Evolutionary conservation across 208 protist species (phyloP).

Genomic region (Naegleria lovaniensis): DNA sequence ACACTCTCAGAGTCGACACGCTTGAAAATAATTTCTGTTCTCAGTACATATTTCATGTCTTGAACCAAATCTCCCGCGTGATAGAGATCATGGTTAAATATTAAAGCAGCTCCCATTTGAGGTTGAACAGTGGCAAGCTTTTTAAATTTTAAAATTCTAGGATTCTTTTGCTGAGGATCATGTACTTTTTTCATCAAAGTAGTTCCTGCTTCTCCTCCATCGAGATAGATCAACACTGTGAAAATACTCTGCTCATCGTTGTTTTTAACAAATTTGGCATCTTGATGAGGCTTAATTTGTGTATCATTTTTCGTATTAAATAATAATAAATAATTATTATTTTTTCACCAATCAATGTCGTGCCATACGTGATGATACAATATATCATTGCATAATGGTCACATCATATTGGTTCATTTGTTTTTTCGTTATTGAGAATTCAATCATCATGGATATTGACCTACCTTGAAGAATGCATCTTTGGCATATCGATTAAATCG

Average conservation of each 20-base stretch:
- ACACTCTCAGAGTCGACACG: neutral
- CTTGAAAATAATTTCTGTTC: no score
- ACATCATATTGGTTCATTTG: no score
- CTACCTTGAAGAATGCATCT: no score
- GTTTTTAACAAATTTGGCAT: slow-evolving; percentile 15
- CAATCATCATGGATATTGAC: no score
- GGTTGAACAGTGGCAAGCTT: neutral
- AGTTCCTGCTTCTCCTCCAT: slow-evolving; percentile 34
- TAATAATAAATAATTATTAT: no score
- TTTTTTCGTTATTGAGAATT: no score
- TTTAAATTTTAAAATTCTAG: neutral
- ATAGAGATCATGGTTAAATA: slow-evolving; percentile 22
- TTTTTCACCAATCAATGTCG: no score
- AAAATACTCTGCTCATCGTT: slow-evolving; percentile 33
- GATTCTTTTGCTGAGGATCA: no score
- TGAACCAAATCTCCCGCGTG: neutral
- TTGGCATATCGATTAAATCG: slow-evolving; percentile 31
- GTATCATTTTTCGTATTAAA: no score
- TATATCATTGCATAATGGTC: no score
- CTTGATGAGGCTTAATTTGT: slow-evolving; percentile 32
- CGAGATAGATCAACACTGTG: slow-evolving; percentile 36
- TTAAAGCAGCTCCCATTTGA: neutral
- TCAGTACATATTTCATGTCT: slow-evolving; percentile 13
- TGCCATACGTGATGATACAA: no score
- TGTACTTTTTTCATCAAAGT: neutral